Evolutionary conservation across 768 basidiomycete species (phyloP), one percentile per base, ranked within the genome.

Genomic region (Tylopilus plumbeoviolaceoides): DNA sequence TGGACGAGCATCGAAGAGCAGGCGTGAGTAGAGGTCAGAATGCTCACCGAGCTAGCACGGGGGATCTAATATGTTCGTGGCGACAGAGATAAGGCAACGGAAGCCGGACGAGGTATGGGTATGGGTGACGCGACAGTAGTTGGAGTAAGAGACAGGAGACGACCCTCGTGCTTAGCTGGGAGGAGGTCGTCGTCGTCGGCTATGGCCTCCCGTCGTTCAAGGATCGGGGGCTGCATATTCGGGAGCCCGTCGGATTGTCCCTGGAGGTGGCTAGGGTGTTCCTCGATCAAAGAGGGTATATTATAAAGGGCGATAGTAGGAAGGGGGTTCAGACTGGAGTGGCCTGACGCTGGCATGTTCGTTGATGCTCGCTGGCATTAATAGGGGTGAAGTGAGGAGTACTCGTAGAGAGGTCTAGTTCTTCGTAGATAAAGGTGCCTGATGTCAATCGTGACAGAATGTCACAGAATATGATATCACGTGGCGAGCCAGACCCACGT

Each of bases 301-400:
- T 65, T 67, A 49, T 51, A 69, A 56, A 51, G 65, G 69, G n/a
- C 67, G 61, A 45, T 58, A 65, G 48, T 63, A 57, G 44, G 55
- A 25, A 57, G 52, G 49, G 15, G 56, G 21, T 27, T 70, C 58
- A n/a, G n/a, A n/a, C n/a, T 30, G 50, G 56, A 46, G 59, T 39
- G 40, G 58, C 41, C 55, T 33, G 31, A 33, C 8, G 31, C 3
- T 33, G 31, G 31, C 31, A 33, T 33, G 31, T 12, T 33, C 31
- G 31, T 57, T 57, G 39, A 59, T 49, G 61, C 44, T 59, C 47
- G 69, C 59, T 65, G 57, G 56, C 68, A 69, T 69, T 69, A 69
- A 70, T 58, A 58, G 47, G 33, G 50, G 50, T 48, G 25, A 44
- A 43, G 44, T 4, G 36, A 9, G 56, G 33, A 49, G 4, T 66